Evolutionary conservation across 1,284 basidiomycete genomes (phyloP).

Genomic region (Apiotrichum sp.): DNA sequence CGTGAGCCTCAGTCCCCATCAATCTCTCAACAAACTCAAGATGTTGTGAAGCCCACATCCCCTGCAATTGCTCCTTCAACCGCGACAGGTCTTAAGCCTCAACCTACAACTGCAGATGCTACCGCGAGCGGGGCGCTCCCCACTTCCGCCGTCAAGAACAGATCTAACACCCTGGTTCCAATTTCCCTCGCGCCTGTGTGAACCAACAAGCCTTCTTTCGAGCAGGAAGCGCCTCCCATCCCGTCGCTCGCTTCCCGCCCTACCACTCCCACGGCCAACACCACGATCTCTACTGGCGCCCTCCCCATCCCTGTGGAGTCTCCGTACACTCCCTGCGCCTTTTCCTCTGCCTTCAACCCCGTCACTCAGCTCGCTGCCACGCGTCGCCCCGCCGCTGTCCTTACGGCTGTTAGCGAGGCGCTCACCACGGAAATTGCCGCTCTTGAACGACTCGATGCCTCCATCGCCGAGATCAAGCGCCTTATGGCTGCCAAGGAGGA

Average conservation of each 20-base stretch:
- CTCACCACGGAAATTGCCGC: background rate
- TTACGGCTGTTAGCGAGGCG: background rate
- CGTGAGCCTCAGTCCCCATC: background rate
- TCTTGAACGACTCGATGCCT: background rate
- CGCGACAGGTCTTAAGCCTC: background rate
- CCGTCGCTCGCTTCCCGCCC: background rate
- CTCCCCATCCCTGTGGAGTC: background rate
- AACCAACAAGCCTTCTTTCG: background rate
- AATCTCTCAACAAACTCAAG: background rate
- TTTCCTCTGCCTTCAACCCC: background rate
- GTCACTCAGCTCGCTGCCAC: conserved; percentile 2
- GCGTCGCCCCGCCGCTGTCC: conserved; percentile 2
- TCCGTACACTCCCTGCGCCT: background rate
- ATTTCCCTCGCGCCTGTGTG: conserved; percentile 4
- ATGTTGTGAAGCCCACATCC: background rate
- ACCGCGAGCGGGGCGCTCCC: no score
- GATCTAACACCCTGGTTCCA: background rate
- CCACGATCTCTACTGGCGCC: background rate
- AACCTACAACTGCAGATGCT: no score
- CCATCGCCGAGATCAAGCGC: conserved; percentile 4
- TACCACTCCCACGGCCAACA: conserved; percentile 2
- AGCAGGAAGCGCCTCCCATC: background rate
- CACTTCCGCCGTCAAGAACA: no score
- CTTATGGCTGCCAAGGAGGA: conserved; percentile 5
- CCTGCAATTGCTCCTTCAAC: background rate